These are phyloP conservation scores for Fulvia fulva DNA, from an alignment of 2,329 filamentous ascomycete genomes.

Conservation along the genomic window DNA sequence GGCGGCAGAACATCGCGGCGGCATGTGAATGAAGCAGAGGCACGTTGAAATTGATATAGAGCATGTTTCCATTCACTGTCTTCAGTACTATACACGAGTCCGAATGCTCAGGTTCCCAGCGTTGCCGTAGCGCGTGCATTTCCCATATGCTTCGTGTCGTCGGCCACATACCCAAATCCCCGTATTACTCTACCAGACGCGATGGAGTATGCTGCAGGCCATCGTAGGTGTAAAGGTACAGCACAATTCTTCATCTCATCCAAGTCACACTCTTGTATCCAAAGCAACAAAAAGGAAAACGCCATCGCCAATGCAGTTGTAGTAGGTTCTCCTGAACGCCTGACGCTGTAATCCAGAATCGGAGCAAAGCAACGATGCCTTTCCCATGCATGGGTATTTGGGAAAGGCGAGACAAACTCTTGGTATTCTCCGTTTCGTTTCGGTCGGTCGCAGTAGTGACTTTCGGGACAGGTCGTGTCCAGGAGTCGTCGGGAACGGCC, in stretches of 20 bases:
- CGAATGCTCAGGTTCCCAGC: not conserved
- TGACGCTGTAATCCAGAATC: conserved; percentile 10
- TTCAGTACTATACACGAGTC: not conserved
- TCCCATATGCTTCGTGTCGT: not conserved
- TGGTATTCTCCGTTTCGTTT: not conserved
- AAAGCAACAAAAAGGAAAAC: not conserved
- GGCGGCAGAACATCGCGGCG: not conserved
- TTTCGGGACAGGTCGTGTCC: not conserved
- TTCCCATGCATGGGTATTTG: conserved; percentile 11
- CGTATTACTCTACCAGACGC: not conserved
- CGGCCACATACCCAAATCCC: not conserved
- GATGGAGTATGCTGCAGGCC: not conserved
- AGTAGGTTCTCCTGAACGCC: conserved; percentile 6
- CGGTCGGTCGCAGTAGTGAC: not conserved
- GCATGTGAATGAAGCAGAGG: not conserved
- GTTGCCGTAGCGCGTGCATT: not conserved
- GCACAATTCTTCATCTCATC: not conserved
- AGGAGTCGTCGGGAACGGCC: not conserved
- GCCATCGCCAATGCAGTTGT: not conserved
- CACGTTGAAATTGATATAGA: not conserved
- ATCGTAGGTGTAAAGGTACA: not conserved
- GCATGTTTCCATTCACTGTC: not conserved
- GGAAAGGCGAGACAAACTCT: conserved; percentile 1
- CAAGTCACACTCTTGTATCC: not conserved
- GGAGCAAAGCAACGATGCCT: not conserved